phyloP scores from a whole-genome alignment of 495 filamentous ascomycete genomes.

The Talaromyces nanjingensis region DNA sequence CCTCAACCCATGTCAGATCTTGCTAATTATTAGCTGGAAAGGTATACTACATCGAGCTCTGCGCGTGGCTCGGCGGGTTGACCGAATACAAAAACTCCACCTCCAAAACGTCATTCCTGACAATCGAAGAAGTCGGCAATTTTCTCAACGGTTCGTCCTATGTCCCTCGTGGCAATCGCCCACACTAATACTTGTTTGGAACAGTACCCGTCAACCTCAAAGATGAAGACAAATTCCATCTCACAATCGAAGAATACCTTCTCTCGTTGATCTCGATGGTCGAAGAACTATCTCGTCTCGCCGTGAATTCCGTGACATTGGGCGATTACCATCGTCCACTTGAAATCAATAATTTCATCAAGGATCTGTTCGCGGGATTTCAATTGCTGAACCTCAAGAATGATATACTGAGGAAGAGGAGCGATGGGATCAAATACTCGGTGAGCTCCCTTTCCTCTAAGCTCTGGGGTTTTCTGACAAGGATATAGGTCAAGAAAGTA shows the following conservation, averaged over 20 bases:
- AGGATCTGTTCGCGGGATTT: constrained; percentile 91
- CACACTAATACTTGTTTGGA: not conserved
- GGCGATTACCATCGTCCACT: constrained; percentile 80
- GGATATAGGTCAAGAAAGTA: constrained; percentile 75
- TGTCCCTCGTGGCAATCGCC: not conserved
- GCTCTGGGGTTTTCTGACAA: not conserved
- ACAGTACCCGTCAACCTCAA: constrained; percentile 94
- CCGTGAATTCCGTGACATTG: constrained; percentile 93
- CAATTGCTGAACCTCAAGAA: constrained; percentile 97
- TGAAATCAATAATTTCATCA: constrained; percentile 85
- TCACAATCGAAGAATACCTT: constrained; percentile 96
- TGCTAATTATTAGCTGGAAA: constrained; percentile 14
- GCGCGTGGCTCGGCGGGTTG: constrained; percentile 68
- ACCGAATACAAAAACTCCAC: constrained; percentile 33
- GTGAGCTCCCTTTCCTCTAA: constrained; percentile 36
- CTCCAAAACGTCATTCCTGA: constrained; percentile 53
- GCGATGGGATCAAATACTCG: constrained; percentile 90
- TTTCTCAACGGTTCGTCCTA: constrained; percentile 55
- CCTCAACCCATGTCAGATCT: not conserved
- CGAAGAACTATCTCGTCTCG: constrained; percentile 83
- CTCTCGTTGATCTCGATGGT: constrained; percentile 77
- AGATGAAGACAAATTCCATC: constrained; percentile 81
- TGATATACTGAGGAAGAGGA: constrained; percentile 77
- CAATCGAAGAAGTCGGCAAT: constrained; percentile 78
- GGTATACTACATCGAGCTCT: constrained; percentile 63